Evolutionary conservation across 305 asterid genomes (phyloP).

Genomic region (Fraxinus angustifolia): DNA sequence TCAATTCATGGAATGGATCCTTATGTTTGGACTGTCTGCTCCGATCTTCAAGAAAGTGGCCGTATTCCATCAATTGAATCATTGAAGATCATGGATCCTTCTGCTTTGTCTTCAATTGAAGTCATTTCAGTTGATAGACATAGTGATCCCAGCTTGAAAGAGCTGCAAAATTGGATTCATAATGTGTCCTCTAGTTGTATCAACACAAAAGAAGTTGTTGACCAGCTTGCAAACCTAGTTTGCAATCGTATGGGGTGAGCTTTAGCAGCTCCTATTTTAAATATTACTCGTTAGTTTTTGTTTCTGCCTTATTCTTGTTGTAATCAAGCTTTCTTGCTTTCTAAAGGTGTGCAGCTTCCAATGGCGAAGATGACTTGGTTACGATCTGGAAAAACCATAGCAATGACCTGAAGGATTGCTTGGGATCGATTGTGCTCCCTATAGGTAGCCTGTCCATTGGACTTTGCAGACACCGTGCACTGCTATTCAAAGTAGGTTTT

Average conservation of each 20-base stretch:
- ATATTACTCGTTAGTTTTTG: neutral
- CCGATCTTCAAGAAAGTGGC: constrained; percentile 80
- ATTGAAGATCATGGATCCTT: constrained; percentile 68
- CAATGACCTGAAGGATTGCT: constrained; percentile 75
- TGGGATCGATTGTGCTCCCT: constrained; percentile 80
- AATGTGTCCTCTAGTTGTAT: constrained; percentile 15
- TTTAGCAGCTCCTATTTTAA: constrained; percentile 12
- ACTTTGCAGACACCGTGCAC: constrained; percentile 82
- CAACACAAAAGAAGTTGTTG: constrained; percentile 4
- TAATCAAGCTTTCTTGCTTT: neutral
- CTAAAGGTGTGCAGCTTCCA: neutral
- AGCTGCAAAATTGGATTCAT: constrained; percentile 67
- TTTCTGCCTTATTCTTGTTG: neutral
- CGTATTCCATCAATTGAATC: constrained; percentile 85
- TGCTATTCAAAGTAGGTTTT: constrained; percentile 82
- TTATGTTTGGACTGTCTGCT: constrained; percentile 87
- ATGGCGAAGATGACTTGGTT: constrained; percentile 65
- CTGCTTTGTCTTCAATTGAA: constrained; percentile 60
- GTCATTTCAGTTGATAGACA: constrained; percentile 69
- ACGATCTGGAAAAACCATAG: constrained; percentile 78
- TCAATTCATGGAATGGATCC: constrained; percentile 93
- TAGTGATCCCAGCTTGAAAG: constrained; percentile 79
- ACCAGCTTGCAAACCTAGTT: constrained; percentile 79
- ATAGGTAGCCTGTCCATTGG: constrained; percentile 82
- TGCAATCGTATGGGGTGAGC: constrained; percentile 95